phyloP scores from a whole-genome alignment of 176 grass and related monocot genomes.

The Miscanthus lutarioriparius region DNA sequence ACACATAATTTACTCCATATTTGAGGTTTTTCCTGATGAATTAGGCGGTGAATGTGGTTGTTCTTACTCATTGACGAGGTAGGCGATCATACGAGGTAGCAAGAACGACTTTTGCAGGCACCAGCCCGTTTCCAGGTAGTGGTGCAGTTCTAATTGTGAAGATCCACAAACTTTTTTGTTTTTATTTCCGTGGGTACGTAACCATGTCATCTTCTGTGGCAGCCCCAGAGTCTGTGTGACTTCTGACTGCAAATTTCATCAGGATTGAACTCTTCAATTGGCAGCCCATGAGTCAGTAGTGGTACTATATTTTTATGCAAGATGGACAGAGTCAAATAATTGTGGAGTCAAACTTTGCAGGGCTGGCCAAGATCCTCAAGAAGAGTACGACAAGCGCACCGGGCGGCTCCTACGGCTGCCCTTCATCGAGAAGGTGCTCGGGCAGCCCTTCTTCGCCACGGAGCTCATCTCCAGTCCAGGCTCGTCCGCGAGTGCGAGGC shows the following conservation, averaged over 20 bases:
- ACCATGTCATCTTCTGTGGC: no score
- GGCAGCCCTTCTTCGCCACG: conserved; percentile 87
- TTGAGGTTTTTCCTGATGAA: no score
- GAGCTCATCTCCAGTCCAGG: conserved; percentile 71
- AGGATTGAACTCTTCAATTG: background rate
- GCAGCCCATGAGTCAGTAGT: background rate
- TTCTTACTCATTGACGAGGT: no score
- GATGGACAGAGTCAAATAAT: background rate
- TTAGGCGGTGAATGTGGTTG: no score
- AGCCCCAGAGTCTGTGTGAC: no score
- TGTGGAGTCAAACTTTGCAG: conserved; percentile 8
- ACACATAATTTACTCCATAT: no score
- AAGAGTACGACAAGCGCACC: conserved; percentile 87
- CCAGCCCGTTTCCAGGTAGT: no score
- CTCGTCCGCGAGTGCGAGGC: conserved; percentile 69
- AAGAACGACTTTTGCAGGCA: no score
- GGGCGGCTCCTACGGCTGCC: conserved; percentile 58
- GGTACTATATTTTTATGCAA: background rate
- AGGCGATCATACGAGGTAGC: no score
- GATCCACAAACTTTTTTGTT: no score
- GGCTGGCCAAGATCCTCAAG: conserved; percentile 81
- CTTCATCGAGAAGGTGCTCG: conserved; percentile 68
- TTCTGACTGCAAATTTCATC: background rate
- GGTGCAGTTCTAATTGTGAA: no score
- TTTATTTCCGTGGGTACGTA: no score